Percentiles rank a stretch among this genome's conserved stretches.
Evolutionary conservation across 345 rosid genomes (phyloP).

Genomic region (Bruguiera gymnorhiza): DNA sequence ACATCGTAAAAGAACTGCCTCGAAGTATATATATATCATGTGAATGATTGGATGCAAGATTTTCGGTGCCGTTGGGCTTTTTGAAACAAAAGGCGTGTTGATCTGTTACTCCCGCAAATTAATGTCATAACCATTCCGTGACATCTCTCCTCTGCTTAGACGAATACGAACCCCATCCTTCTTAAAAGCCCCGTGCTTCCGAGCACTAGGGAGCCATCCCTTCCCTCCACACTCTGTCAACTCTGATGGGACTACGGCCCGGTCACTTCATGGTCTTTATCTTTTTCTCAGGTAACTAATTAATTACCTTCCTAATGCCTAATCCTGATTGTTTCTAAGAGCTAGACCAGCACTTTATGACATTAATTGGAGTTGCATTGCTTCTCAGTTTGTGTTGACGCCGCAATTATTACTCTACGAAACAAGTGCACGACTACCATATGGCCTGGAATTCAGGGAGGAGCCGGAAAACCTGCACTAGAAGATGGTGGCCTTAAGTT

Average conservation of each 20-base stretch:
- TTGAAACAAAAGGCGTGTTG: not conserved
- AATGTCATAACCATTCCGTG: not conserved
- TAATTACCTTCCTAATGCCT: not conserved
- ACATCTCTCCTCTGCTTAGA: no score
- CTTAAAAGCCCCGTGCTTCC: not conserved
- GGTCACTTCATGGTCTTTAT: not conserved
- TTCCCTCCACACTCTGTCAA: not conserved
- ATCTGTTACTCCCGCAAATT: not conserved
- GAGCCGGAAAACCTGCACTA: constrained; percentile 33
- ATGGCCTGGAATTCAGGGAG: constrained; percentile 45
- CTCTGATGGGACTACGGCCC: not conserved
- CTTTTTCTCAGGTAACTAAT: constrained; percentile 1
- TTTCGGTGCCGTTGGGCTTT: no score
- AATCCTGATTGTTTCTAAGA: not conserved
- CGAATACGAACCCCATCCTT: not conserved
- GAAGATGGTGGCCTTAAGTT: constrained; percentile 37
- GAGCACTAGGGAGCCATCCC: not conserved
- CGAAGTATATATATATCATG: no score
- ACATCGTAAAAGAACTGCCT: no score
- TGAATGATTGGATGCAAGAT: no score
- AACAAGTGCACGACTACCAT: constrained; percentile 42
- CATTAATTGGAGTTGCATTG: not conserved
- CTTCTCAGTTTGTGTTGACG: constrained; percentile 2
- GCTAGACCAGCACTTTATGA: no score
- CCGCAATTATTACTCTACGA: constrained; percentile 16